Evolutionary conservation across 805 yeast genomes (phyloP), one percentile per base, ranked within the genome.

Genomic region (Starmera amethionina): DNA sequence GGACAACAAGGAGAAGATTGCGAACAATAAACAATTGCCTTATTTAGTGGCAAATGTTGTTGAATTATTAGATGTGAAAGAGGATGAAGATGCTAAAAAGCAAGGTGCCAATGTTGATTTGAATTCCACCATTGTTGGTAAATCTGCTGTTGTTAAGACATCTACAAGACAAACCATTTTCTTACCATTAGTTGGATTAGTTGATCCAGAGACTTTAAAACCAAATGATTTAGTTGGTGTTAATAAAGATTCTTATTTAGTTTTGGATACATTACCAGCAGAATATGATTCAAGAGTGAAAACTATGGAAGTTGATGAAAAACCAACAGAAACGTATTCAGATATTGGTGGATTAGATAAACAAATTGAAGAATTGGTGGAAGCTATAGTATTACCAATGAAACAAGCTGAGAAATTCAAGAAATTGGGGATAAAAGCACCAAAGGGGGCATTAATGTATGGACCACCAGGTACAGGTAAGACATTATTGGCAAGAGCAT

Each of bases 381-480:
- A 93, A 67, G 99, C 97, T 1, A 96, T 93, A 38, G 99, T 93
- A 22, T 72, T 93, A 46, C 99, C 99, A 30, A 88, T 93, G 95
- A 90, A 89, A 63, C 96, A 93, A 62, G 95, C 96, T 19, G 98
- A 93, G 41, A 90, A 93, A 65, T 90, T 93, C 68, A 85, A 85
- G 58, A 79, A 78, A 43, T 70, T 93, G 64, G 99, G 99, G 42
- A 89, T 93, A 58, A 90, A 85, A 60, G 94, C 98, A 13, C 98
- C 98, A 43, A 93, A 93, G 62, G 98, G 98, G 61, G 97, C 96
- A 4, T 71, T 93, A 40, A 87, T 93, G 89, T 93, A 93, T 60
- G 99, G 99, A 31, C 97, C 99, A 8, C 99, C 99, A 40, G 99
- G 99, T 62, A 93, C 98, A 2, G 99, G 99, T 62, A 93, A 93